phyloP scores from a whole-genome alignment of 805 yeast species.

The Wickerhamomyces strasburgensis region DNA sequence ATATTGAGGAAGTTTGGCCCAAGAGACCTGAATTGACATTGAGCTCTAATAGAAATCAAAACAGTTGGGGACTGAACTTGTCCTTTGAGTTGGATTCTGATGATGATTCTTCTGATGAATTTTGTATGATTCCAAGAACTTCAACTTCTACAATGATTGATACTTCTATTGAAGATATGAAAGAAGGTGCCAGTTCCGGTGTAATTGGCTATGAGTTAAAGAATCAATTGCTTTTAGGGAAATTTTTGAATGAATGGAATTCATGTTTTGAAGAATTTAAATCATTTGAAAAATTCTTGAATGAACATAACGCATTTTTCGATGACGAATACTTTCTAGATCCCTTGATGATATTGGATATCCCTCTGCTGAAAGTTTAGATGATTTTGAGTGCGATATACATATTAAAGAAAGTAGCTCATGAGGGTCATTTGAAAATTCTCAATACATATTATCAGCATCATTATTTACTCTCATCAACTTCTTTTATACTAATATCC shows the following conservation, averaged over 20 bases:
- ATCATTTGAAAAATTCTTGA: conserved; percentile 22
- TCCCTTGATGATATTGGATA: conserved; percentile 13
- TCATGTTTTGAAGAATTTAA: conserved; percentile 42
- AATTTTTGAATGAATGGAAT: conserved; percentile 50
- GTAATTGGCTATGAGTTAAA: conserved; percentile 8
- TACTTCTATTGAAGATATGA: not conserved
- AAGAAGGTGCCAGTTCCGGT: not conserved
- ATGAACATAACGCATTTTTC: conserved; percentile 23
- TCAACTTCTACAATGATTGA: not conserved
- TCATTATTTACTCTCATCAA: not conserved
- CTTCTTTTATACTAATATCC: conserved; percentile 1
- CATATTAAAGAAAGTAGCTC: too few species aligned
- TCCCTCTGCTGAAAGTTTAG: conserved; percentile 12
- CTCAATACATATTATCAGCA: conserved; percentile 6
- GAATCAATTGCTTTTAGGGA: conserved; percentile 35
- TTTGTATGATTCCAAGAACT: conserved; percentile 10
- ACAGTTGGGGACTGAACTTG: too few species aligned
- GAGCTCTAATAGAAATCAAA: too few species aligned
- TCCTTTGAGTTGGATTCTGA: too few species aligned
- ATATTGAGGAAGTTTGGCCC: too few species aligned
- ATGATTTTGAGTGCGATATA: too few species aligned
- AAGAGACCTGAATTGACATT: too few species aligned
- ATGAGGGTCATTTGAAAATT: too few species aligned
- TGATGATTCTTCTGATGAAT: conserved; percentile 14
- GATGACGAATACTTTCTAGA: conserved; percentile 12